Conservation (phyloP, 192 early-diverging fungal genomes). For the Rhizophagus sp. region DNA sequence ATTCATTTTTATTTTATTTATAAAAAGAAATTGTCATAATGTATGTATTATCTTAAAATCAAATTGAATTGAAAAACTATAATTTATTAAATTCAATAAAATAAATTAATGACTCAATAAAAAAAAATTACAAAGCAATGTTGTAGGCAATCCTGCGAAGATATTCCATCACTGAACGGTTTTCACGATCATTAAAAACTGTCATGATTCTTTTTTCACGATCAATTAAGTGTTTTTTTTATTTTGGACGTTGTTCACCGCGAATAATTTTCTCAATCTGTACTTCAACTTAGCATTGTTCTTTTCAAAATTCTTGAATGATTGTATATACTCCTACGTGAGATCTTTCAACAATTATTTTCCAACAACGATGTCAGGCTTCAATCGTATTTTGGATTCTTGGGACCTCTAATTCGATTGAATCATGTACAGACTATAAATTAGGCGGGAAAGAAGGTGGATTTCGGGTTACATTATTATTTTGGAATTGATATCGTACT, state of each 20-base stretch:
- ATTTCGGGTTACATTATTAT: not conserved
- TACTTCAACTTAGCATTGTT: not conserved
- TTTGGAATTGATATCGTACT: not conserved
- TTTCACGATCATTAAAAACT: not conserved
- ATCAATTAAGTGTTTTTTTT: not conserved
- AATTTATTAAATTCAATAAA: no score
- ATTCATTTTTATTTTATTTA: no score
- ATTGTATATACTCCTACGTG: not conserved
- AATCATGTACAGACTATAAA: not conserved
- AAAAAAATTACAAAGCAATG: no score
- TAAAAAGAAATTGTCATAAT: no score
- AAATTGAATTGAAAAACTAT: no score
- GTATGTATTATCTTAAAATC: no score
- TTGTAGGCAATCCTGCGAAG: no score
- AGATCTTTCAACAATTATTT: not conserved
- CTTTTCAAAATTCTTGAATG: conserved; percentile 11
- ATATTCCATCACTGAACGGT: no score
- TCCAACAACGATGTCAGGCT: not conserved
- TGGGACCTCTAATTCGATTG: not conserved
- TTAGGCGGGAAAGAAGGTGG: not conserved
- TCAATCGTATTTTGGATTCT: conserved; percentile 13
- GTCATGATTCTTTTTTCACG: not conserved
- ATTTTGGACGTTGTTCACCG: not conserved
- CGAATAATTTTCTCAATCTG: not conserved
- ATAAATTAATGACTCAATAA: no score